phyloP scores from a whole-genome alignment of 441 rosid species.

The Gossypium armourianum region DNA sequence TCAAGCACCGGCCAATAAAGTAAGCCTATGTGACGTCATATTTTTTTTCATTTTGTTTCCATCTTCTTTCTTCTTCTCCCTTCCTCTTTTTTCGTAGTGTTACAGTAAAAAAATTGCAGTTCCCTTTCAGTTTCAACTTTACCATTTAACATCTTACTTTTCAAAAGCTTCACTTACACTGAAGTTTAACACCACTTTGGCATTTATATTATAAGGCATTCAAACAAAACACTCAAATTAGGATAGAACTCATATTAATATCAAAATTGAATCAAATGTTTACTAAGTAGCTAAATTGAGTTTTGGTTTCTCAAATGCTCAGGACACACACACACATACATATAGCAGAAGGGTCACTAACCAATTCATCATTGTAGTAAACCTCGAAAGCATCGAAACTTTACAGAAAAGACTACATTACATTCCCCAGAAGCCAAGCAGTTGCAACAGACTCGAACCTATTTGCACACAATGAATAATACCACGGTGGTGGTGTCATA shows the following conservation, averaged over 20 bases:
- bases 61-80: too few species aligned
- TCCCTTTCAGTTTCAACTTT: too few species aligned
- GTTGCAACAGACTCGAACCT: constrained; percentile 83
- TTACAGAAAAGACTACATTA: constrained; percentile 70
- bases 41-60: too few species aligned
- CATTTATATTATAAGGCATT: not conserved
- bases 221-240: not conserved
- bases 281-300: not conserved
- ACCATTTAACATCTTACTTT: too few species aligned
- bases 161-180: too few species aligned
- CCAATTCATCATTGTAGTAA: constrained; percentile 56
- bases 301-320: not conserved
- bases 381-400: constrained; percentile 89
- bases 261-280: not conserved
- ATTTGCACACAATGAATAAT: constrained; percentile 66
- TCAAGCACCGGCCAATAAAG: too few species aligned
- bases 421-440: constrained; percentile 84
- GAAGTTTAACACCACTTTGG: not conserved
- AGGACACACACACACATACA: not conserved
- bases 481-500: constrained; percentile 65
- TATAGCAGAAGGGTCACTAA: constrained; percentile 21
- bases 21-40: too few species aligned
- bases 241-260: not conserved
- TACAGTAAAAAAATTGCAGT: too few species aligned
- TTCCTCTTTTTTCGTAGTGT: too few species aligned